Conservation (phyloP, 1,139 yeast species). For the Sugiyamaella xylanicola region DNA sequence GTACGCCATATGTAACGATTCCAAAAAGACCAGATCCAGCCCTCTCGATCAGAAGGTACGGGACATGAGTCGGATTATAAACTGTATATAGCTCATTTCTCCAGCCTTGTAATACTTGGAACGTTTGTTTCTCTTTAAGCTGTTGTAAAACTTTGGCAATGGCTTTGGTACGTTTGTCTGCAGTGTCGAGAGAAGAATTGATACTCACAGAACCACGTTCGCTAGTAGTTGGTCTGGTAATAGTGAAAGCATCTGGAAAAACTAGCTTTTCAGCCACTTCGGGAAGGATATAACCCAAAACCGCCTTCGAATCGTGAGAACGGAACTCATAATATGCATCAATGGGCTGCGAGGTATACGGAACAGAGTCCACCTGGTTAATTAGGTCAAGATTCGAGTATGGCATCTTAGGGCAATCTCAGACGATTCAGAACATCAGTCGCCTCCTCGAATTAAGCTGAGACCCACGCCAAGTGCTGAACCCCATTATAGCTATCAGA, state of each 20-base stretch:
- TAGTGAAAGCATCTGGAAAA: conserved; percentile 42
- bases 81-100: conserved; percentile 79
- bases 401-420: conserved; percentile 8
- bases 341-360: conserved; percentile 40
- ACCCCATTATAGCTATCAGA: too few species aligned
- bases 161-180: conserved; percentile 51
- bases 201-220: conserved; percentile 45
- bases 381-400: conserved; percentile 41
- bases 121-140: conserved; percentile 48
- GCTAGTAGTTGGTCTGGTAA: conserved; percentile 37
- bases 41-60: conserved; percentile 75
- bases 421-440: neutral
- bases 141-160: conserved; percentile 49
- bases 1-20: conserved; percentile 86
- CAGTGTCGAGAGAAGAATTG: conserved; percentile 44
- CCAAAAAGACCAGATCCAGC: conserved; percentile 82
- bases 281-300: conserved; percentile 58
- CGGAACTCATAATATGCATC: conserved; percentile 39
- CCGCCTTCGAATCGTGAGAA: conserved; percentile 53
- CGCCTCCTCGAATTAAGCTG: too few species aligned
- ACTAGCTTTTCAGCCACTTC: conserved; percentile 49
- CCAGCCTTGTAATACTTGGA: conserved; percentile 71
- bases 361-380: conserved; percentile 54
- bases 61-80: conserved; percentile 55
- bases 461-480: too few species aligned